Base-by-base conservation (phyloP, 805 yeast species). In the Saccharomycopsis sp. region DNA sequence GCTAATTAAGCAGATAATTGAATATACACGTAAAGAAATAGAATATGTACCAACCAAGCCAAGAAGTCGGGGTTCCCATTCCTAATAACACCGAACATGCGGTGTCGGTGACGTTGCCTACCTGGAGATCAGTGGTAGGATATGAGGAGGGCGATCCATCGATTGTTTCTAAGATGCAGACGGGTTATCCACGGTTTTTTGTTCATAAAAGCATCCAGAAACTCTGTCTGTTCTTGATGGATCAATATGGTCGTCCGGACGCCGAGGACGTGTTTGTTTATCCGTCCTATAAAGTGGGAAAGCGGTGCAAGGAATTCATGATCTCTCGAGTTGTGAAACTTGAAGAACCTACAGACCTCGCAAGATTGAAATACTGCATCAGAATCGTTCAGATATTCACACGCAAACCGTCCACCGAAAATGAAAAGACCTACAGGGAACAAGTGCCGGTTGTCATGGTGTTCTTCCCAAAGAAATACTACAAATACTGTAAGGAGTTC, bases 1-100 rank as follows among this genome's bases (percentile, higher is more conserved):
- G 9, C 5, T 29, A 29, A 29, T 5, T 29, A 7, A 7, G 9
- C 38, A 29, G 38, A 29, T 12, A 29, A 5, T 29, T 29, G 38
- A 29, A 29, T 29, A 29, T 29, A 7, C 38, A n/a, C n/a, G n/a
- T n/a, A n/a, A n/a, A n/a, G n/a, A n/a, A n/a, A n/a, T n/a, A n/a
- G n/a, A 19, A 74, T 67, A 60, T 61, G 63, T 61, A 61, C 47
- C 19, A 24, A 19, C 56, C 60, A 12, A 58, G 62, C 44, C 63
- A 81, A 67, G 74, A 73, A 47, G 80, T 90, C 17, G 97, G 97
- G 2, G 86, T 81, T 17, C 83, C 97, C 1, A 92, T 94, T 59
- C 97, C 99, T 2, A 86, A 88, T 60, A 85, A 89, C 69, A 86
- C 96, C 0, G 84, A 86, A 2, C 98, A 94, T 71, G 97, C 97